Conservation (phyloP, 495 filamentous ascomycete species). For the Talaromyces thailandensis region DNA sequence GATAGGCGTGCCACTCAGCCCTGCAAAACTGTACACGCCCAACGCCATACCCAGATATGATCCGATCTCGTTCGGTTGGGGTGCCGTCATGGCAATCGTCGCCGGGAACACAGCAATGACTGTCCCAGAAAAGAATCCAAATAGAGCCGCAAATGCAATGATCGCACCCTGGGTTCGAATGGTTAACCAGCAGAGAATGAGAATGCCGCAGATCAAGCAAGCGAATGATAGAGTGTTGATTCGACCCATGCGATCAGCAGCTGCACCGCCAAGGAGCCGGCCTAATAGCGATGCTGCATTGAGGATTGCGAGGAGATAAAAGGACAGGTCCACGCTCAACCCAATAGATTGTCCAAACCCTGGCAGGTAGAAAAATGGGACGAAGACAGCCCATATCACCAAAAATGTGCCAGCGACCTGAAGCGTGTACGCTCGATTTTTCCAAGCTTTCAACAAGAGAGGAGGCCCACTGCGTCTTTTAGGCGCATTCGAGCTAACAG, state of each 20-base stretch:
- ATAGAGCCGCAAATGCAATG: conserved; percentile 43
- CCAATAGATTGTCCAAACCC: conserved; percentile 8
- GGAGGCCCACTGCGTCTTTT: conserved; percentile 17
- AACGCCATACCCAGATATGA: conserved; percentile 32
- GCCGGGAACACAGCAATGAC: conserved; percentile 36
- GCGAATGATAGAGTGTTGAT: conserved; percentile 14
- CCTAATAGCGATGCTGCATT: conserved; percentile 20
- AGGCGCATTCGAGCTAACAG: conserved; percentile 28
- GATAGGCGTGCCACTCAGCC: conserved; percentile 20
- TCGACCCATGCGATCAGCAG: conserved; percentile 18
- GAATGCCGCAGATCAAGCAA: conserved; percentile 10
- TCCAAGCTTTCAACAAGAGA: conserved; percentile 24
- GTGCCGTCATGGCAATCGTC: conserved; percentile 14
- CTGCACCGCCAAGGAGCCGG: conserved; percentile 11
- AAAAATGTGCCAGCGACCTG: conserved; percentile 13
- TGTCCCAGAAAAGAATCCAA: conserved; percentile 48
- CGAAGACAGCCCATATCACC: conserved; percentile 9
- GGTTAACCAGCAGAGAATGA: conserved; percentile 34
- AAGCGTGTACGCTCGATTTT: conserved; percentile 8
- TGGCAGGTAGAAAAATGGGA: conserved; percentile 16
- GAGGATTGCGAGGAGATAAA: conserved; percentile 16
- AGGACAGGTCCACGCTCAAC: conserved; percentile 10
- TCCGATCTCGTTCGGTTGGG: conserved; percentile 35
- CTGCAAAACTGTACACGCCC: conserved; percentile 12
- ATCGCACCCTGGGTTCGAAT: conserved; percentile 36